phyloP scores from a whole-genome alignment of 495 filamentous ascomycete species.

The Sphaerosporella brunnea region DNA sequence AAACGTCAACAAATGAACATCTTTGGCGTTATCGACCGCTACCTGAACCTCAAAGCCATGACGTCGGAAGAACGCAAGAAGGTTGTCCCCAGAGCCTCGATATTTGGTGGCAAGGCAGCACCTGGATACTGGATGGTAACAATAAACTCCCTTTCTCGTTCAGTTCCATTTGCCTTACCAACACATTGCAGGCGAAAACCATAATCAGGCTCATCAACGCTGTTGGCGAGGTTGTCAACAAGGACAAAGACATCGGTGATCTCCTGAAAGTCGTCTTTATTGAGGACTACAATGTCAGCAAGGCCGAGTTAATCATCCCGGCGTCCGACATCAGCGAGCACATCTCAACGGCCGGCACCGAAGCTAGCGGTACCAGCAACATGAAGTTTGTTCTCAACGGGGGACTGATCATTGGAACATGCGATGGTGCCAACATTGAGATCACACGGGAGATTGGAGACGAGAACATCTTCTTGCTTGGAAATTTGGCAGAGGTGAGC shows the following conservation, averaged over 20 bases:
- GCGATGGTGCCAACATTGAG: conserved; percentile 95
- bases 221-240: conserved; percentile 81
- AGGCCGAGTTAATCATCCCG: conserved; percentile 88
- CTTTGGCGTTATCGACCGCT: conserved; percentile 91
- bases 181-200: conserved; percentile 78
- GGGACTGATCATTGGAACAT: conserved; percentile 91
- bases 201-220: conserved; percentile 93
- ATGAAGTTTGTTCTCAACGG: conserved; percentile 99
- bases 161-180: conserved; percentile 33
- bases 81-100: conserved; percentile 74
- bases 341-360: conserved; percentile 93
- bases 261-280: conserved; percentile 92
- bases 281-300: conserved; percentile 98
- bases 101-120: conserved; percentile 94
- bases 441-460: conserved; percentile 95
- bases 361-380: conserved; percentile 46
- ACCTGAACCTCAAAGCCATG: conserved; percentile 74
- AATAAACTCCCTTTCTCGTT: too few species aligned
- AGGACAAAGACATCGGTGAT: conserved; percentile 78
- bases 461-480: conserved; percentile 95
- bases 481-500: conserved; percentile 61
- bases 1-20: conserved; percentile 99
- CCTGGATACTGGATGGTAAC: conserved; percentile 90
- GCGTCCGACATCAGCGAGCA: conserved; percentile 96
- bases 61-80: conserved; percentile 72